These are phyloP conservation scores for Agaricus sinodeliciosus DNA, from an alignment of 768 basidiomycete genomes.

Conservation along the genomic window DNA sequence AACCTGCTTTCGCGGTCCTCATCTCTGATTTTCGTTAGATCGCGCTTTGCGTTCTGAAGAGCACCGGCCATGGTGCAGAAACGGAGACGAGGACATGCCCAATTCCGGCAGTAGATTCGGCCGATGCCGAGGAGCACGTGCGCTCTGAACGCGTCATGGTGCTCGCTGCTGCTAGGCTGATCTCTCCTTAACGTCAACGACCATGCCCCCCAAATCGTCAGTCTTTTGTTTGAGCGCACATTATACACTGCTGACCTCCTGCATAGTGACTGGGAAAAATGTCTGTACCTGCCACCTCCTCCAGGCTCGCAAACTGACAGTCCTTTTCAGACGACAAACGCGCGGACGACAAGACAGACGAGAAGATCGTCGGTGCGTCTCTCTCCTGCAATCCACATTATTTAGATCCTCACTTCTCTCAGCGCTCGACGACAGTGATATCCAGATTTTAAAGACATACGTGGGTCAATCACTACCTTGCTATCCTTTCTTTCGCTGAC, in stretches of 20 bases:
- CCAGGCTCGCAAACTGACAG: neutral
- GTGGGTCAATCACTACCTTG: conserved; percentile 34
- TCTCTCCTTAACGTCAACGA: conserved; percentile 20
- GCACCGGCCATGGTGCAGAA: conserved; percentile 75
- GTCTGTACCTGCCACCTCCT: conserved; percentile 36
- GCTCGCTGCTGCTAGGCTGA: conserved; percentile 4
- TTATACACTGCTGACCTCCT: conserved; percentile 6
- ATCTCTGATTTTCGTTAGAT: conserved; percentile 84
- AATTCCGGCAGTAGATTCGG: conserved; percentile 1
- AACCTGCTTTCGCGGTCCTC: conserved; percentile 86
- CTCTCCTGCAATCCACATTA: neutral
- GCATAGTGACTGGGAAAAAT: conserved; percentile 96
- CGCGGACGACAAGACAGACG: conserved; percentile 80
- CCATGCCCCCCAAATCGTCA: conserved; percentile 94
- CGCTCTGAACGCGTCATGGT: conserved; percentile 25
- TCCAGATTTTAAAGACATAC: conserved; percentile 98
- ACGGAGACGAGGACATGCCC: neutral
- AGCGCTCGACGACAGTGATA: conserved; percentile 98
- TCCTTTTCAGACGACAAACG: conserved; percentile 69
- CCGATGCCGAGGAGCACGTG: conserved; percentile 18
- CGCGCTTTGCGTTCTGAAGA: conserved; percentile 82
- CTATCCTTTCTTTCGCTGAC: conserved; percentile 1
- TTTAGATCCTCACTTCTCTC: conserved; percentile 9
- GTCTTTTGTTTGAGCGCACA: conserved; percentile 25
- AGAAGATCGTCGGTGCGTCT: conserved; percentile 80